Base-by-base conservation (phyloP, 1,284 basidiomycete species). In the Cryptococcus amylolentus region DNA sequence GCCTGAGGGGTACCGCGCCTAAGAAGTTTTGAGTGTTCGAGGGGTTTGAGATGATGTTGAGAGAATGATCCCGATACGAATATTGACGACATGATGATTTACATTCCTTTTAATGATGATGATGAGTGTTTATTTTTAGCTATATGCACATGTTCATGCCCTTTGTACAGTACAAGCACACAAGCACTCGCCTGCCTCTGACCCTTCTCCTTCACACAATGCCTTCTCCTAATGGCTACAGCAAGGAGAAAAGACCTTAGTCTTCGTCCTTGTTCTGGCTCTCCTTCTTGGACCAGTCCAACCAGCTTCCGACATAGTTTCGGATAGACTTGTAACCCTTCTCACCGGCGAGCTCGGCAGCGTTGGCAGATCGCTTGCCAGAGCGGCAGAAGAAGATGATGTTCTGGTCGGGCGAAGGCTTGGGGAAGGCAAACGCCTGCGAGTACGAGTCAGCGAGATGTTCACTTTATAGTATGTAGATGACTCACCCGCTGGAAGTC, bases 331-430 rank as follows among this genome's bases (percentile, higher is more conserved):
- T 75, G 61, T 85, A 98, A 8, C 95, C 94, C 69, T 88, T 88
- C 63, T 87, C 81, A 68, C 84, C 85, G 0, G 92, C 91, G 49
- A 91, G 81, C 69, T 97, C 91, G 55, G 87, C 81, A 0, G 96
- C 95, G 20, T 86, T 85, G 5, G 87, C 82, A 58, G 88, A 89
- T 49, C 96, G 83, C 75, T 86, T 87, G 9, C 96, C 96, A 56
- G 89, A 91, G 55, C 94, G 83, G 78, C 96, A 99, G 79, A 96
- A 98, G 75, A 98, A 95, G 39, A 46, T 84, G 40, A 98, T 79
- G 69, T 92, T 88, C 73, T 96, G 89, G 56, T 83, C 75, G 58
- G 80, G 77, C 10, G 50, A 52, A 5, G 96, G 96, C 77, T 97
- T 93, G 52, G 86, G 80, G 75, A 95, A 98, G 3, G 91, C 90